Evolutionary conservation across 495 filamentous ascomycete genomes (phyloP).

Genomic region (Hypoxylon crocopeplum): DNA sequence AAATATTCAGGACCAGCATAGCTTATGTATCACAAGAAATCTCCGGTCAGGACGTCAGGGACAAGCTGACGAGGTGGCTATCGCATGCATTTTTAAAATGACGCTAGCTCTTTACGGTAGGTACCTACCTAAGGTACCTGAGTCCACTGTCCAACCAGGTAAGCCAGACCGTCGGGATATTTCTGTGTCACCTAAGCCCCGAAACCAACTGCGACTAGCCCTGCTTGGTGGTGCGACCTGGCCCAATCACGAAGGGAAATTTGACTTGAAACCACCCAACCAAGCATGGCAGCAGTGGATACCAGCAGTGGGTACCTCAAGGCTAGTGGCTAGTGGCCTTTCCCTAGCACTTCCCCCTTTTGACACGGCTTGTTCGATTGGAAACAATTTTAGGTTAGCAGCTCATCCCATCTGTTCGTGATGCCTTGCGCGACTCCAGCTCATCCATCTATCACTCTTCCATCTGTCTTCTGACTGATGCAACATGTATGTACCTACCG

Average conservation of each 20-base stretch:
- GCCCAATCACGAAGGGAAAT: conserved; percentile 31
- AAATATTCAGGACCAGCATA: no score
- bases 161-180: conserved; percentile 36
- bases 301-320: not conserved
- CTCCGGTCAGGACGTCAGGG: not conserved
- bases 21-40: no score
- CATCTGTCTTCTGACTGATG: not conserved
- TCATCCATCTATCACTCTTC: not conserved
- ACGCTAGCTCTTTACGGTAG: conserved; percentile 6
- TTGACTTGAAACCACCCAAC: conserved; percentile 35
- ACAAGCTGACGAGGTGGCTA: no score
- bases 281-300: conserved; percentile 18
- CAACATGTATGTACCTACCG: not conserved
- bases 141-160: conserved; percentile 15
- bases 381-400: conserved; percentile 31
- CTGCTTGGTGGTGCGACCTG: conserved; percentile 14
- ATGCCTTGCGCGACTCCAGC: conserved; percentile 8
- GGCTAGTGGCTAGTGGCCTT: not conserved
- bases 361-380: conserved; percentile 1
- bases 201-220: conserved; percentile 25
- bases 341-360: conserved; percentile 10
- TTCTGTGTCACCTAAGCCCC: conserved; percentile 30
- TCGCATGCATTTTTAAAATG: conserved; percentile 8
- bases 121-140: conserved; percentile 3
- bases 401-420: conserved; percentile 17